Evolutionary conservation across 345 rosid species (phyloP).

Genomic region (Gossypium thurberi): DNA sequence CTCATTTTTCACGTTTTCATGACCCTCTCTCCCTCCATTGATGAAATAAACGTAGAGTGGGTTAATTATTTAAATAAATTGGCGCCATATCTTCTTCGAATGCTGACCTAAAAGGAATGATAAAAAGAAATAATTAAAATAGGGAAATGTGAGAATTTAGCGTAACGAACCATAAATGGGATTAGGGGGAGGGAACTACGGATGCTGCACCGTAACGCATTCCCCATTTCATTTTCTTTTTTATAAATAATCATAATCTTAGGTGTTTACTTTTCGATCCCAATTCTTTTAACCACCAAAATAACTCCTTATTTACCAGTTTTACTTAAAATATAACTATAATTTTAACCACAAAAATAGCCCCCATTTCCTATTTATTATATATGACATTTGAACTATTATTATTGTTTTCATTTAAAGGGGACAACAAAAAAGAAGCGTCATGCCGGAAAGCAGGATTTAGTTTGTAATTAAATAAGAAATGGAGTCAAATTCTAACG

Average conservation of each 20-base stretch:
- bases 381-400: too few species aligned
- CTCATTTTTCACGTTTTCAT: slow-evolving; percentile 11
- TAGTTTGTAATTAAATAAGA: not conserved
- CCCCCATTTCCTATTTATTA: too few species aligned
- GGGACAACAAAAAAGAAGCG: not conserved
- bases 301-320: too few species aligned
- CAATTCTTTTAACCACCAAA: too few species aligned
- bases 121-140: slow-evolving; percentile 12
- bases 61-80: not conserved
- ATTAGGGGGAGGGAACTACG: slow-evolving; percentile 30
- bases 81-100: not conserved
- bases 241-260: too few species aligned
- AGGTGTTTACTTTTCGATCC: too few species aligned
- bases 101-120: not conserved
- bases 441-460: not conserved
- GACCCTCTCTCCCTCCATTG: not conserved
- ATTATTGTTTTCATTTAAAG: too few species aligned
- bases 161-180: slow-evolving; percentile 86
- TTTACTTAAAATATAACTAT: too few species aligned
- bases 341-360: too few species aligned
- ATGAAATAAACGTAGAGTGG: too few species aligned
- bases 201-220: slow-evolving; percentile 34
- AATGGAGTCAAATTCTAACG: slow-evolving; percentile 11
- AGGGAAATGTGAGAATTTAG: slow-evolving; percentile 88
- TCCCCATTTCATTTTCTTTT: not conserved